Conservation (phyloP, 192 early-diverging fungal species). For the Entomortierella beljakovae region DNA sequence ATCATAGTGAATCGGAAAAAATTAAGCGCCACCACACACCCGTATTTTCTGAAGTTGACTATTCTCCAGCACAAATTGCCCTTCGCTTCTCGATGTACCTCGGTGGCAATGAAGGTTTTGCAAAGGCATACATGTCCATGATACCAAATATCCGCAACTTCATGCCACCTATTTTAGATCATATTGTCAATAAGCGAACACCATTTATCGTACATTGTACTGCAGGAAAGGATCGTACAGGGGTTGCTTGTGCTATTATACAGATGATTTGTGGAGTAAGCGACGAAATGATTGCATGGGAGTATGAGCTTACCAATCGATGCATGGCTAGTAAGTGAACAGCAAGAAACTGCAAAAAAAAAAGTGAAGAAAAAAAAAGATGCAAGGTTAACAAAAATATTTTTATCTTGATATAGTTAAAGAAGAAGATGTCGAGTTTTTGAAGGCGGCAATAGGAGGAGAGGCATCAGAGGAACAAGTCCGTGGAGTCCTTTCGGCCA, state of each 20-base stretch:
- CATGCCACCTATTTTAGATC: conserved; percentile 58
- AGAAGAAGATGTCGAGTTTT: conserved; percentile 46
- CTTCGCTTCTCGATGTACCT: conserved; percentile 67
- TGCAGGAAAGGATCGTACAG: conserved; percentile 79
- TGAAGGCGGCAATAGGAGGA: conserved; percentile 39
- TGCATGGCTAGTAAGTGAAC: conserved; percentile 50
- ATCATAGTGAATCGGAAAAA: conserved; percentile 50
- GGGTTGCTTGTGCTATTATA: conserved; percentile 68
- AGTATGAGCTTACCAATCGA: conserved; percentile 67
- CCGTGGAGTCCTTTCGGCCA: conserved; percentile 42
- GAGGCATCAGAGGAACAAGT: conserved; percentile 24
- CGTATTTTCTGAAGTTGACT: conserved; percentile 65
- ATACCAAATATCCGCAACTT: conserved; percentile 55
- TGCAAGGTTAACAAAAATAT: neutral
- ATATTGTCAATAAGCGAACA: conserved; percentile 57
- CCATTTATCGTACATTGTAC: conserved; percentile 78
- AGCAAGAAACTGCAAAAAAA: neutral
- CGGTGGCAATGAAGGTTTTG: conserved; percentile 64
- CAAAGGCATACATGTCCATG: conserved; percentile 62
- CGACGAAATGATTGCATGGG: conserved; percentile 73
- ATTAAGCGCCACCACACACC: conserved; percentile 58
- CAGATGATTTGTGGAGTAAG: conserved; percentile 71
- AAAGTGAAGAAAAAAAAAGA: neutral
- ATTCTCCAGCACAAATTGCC: conserved; percentile 66
- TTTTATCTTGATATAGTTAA: conserved; percentile 13